phyloP scores from a whole-genome alignment of 1,284 basidiomycete genomes.

The Ustilago shanxiensis region DNA sequence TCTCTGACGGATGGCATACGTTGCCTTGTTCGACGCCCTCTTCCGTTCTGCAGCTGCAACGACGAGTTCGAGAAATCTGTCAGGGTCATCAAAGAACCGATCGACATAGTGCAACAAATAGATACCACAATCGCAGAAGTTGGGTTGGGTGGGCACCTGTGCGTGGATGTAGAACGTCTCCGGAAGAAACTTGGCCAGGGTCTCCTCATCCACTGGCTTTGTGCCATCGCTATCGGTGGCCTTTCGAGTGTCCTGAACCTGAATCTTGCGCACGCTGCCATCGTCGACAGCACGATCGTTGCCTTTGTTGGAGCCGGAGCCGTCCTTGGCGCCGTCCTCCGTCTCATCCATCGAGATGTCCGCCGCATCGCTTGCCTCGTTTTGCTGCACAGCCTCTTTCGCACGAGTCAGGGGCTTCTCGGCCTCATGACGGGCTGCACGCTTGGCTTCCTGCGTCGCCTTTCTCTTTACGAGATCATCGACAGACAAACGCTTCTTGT shows the following conservation, averaged over 20 bases:
- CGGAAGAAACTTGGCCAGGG: conserved; percentile 27
- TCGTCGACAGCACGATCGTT: background rate
- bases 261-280: conserved; percentile 12
- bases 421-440: background rate
- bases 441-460: background rate
- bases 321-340: background rate
- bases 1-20: background rate
- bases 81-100: conserved; percentile 63
- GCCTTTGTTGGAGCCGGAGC: background rate
- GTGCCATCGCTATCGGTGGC: background rate
- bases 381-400: conserved; percentile 3
- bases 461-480: background rate
- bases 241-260: conserved; percentile 23
- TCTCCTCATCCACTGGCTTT: conserved; percentile 13
- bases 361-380: background rate
- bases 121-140: conserved; percentile 85
- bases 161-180: conserved; percentile 50
- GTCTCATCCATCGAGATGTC: conserved; percentile 4
- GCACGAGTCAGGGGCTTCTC: conserved; percentile 4
- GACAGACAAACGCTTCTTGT: conserved; percentile 76
- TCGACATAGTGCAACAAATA: conserved; percentile 67
- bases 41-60: conserved; percentile 10
- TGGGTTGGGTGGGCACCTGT: conserved; percentile 78
- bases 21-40: background rate
- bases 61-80: conserved; percentile 31